phyloP scores from a whole-genome alignment of 768 basidiomycete genomes.

The Amanita inopinata region DNA sequence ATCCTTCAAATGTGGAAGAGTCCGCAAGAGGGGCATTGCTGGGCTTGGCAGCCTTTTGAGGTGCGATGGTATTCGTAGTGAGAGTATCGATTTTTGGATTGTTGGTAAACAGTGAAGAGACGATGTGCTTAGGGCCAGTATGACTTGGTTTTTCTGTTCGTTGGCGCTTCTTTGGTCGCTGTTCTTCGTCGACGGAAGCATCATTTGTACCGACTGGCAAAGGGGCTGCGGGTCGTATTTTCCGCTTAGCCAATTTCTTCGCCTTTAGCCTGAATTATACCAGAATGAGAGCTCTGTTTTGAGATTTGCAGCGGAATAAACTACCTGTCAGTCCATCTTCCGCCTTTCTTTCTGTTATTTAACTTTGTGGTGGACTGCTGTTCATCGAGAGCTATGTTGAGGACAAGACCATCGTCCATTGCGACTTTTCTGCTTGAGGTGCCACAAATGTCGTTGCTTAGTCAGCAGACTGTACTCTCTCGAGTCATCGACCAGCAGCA shows the following conservation, averaged over 20 bases:
- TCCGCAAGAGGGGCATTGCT: conserved; percentile 79
- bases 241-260: conserved; percentile 60
- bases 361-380: conserved; percentile 18
- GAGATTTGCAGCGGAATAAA: conserved; percentile 5
- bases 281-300: neutral
- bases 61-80: conserved; percentile 13
- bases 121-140: conserved; percentile 44
- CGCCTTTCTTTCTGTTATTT: conserved; percentile 37
- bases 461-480: conserved; percentile 13
- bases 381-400: conserved; percentile 52
- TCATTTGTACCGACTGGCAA: conserved; percentile 7
- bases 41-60: conserved; percentile 31
- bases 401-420: conserved; percentile 70
- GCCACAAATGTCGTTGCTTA: conserved; percentile 10
- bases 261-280: conserved; percentile 50
- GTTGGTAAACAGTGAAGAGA: conserved; percentile 84
- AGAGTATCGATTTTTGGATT: conserved; percentile 61
- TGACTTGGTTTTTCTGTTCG: conserved; percentile 23
- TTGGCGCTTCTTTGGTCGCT: conserved; percentile 39
- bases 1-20: conserved; percentile 68
- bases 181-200: conserved; percentile 15
- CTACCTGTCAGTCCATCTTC: conserved; percentile 74
- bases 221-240: conserved; percentile 30
- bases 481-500: conserved; percentile 1
- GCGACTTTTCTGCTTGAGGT: neutral